phyloP scores from a whole-genome alignment of 2,329 filamentous ascomycete genomes.

The Botrytis deweyae region DNA sequence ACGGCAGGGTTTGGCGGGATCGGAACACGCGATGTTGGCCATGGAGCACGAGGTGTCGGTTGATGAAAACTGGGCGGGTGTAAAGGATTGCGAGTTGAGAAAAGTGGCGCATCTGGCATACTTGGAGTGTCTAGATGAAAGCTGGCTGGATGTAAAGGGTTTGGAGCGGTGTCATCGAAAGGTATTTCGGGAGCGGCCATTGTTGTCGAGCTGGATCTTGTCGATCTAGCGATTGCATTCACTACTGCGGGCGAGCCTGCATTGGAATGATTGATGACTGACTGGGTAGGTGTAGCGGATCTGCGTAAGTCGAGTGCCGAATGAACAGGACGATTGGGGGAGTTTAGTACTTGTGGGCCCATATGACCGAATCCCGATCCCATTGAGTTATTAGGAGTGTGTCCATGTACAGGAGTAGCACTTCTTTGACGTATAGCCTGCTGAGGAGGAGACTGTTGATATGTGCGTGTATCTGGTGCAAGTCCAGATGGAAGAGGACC shows the following conservation, averaged over 20 bases:
- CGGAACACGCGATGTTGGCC: background rate
- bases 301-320: background rate
- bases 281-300: background rate
- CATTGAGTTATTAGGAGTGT: background rate
- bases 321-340: background rate
- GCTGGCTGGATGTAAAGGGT: background rate
- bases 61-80: slow-evolving; percentile 1
- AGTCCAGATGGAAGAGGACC: background rate
- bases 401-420: background rate
- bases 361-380: background rate
- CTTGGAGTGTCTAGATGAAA: background rate
- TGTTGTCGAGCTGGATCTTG: background rate
- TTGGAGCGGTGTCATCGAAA: background rate
- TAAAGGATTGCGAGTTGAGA: background rate
- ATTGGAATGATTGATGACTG: background rate
- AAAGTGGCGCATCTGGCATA: background rate
- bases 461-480: background rate
- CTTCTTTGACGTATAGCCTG: background rate
- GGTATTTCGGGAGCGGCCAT: too few species aligned
- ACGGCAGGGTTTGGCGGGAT: slow-evolving; percentile 7
- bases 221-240: background rate
- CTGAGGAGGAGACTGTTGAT: background rate
- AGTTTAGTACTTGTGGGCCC: background rate
- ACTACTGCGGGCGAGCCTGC: background rate
- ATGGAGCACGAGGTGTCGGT: background rate